Base-by-base conservation (phyloP, 1,284 basidiomycete genomes). In the Lentinula novae-zelandiae region DNA sequence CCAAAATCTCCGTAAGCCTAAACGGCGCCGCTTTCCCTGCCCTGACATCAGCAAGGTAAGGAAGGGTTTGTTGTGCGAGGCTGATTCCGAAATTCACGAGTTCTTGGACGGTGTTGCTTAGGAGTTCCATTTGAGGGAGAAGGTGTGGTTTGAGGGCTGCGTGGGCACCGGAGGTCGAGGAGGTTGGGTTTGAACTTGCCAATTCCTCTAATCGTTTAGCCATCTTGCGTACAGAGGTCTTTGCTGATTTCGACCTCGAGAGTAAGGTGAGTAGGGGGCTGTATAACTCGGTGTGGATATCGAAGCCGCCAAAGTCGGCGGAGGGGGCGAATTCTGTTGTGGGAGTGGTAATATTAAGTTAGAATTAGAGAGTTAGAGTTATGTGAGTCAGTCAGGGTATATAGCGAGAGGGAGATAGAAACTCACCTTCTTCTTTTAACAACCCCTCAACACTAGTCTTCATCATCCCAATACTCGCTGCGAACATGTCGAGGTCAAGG, bases 401-500 rank as follows among this genome's bases (percentile, higher is more conserved):
- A 8, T 1, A 10, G 9, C 22, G 22, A 49, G n/a, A 22, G 48
- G 0, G 38, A 39, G 38, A 39, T 39, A 13, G 38, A 0, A 10
- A 13, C 44, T 46, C 17, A 90, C 92, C 92, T 63, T 90, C 85
- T 66, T 96, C 95, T 63, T 85, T 82, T 51, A 92, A 71, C 38
- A 92, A 78, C 1, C 79, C 78, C 17, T 83, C 78, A n/a, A 97
- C 83, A 4, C 89, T 87, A 4, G 94, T 94, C 77, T 94, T 93
- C 39, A 91, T 87, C 63, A 95, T 83, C 1, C 92, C 92, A 57
- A 96, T 84, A 1, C 94, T 93, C 7, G 93, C 94, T 31, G 92
- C 86, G 71, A 97, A 95, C 72, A 92, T 90, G 72, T 98, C 95
- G 7, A 98, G 79, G 73, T 98, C 95, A 64, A 88, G 83, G 69